Base-by-base conservation (phyloP, 2,329 filamentous ascomycete genomes). In the Immersiporthe knoxdaviesiana region DNA sequence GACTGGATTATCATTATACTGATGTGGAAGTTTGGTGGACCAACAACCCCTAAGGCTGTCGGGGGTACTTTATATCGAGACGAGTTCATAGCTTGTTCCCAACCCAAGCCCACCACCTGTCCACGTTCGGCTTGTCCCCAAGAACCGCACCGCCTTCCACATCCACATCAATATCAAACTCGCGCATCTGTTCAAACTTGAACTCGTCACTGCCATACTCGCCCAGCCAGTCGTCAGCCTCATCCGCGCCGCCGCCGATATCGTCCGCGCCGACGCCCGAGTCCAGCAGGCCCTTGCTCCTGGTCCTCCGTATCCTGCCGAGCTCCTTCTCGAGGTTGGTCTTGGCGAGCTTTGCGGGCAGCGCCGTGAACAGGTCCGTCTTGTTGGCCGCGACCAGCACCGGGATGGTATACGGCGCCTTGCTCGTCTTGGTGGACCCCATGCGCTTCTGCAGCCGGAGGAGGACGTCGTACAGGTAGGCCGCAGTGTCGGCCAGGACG, bases 301-400 rank as follows among this genome's bases (percentile, higher is more conserved):
- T 90, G 54, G 92, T 92, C 68, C 85, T 84, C 62, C 95, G 88
- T 65, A 98, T 91, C 63, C 91, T 88, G 35, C 90, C 88, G 70
- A 98, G 88, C 78, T 97, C 95, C 16, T 85, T 84, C 81, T 98
- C 94, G 18, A 99, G 83, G 72, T 87, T 88, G 66, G 85, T 85
- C 79, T 88, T 91, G 70, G 97, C 92, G 41, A 97, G 84, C 7
- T 87, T 85, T 0, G 92, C 88, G 0, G 96, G 96, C 65, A 97
- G 82, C 10, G 95, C 93, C 0, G 96, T 97, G 78, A 99, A 99
- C 0, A 99, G 85, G 78, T 99, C 96, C 77, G 94, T 87, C 85
- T 99, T 99, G 81, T 98, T 99, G 66, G 94, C 94, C 1, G 94
- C 94, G 44, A 99, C 84, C 47, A 99, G 85, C 10, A 99, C 85